These are phyloP conservation scores for Cicer bijugum DNA, from an alignment of 306 rosid species.

Conservation along the genomic window DNA sequence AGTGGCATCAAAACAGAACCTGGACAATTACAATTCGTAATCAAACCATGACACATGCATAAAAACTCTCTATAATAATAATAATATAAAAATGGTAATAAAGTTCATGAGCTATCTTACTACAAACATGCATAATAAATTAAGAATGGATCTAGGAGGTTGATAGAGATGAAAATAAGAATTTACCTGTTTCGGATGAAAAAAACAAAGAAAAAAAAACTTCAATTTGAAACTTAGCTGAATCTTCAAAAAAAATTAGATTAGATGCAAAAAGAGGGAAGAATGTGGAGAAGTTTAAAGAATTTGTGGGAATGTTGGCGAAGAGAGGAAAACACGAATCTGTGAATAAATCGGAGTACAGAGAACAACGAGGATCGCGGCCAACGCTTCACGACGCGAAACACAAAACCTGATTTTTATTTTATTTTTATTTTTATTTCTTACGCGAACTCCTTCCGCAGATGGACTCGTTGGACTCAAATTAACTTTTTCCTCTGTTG, in stretches of 20 bases:
- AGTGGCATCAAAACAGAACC: slow-evolving; percentile 17
- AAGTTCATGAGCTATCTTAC: slow-evolving; percentile 15
- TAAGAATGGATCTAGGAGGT: slow-evolving; percentile 43
- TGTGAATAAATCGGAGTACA: not conserved
- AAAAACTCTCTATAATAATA: not conserved
- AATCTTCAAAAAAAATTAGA: slow-evolving; percentile 17
- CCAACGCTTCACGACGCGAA: slow-evolving; percentile 23
- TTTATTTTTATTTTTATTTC: too few species aligned
- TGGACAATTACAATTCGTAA: not conserved
- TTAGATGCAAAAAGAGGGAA: slow-evolving; percentile 33
- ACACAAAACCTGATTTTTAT: not conserved
- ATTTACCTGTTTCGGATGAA: slow-evolving; percentile 50
- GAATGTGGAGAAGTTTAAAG: slow-evolving; percentile 16
- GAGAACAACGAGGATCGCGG: slow-evolving; percentile 44
- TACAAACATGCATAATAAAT: not conserved
- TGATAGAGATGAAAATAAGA: not conserved
- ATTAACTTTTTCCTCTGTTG: too few species aligned
- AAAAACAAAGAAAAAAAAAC: not conserved
- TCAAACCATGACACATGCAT: slow-evolving; percentile 4
- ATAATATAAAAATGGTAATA: not conserved
- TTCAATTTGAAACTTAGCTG: slow-evolving; percentile 13
- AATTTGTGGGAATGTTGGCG: slow-evolving; percentile 17
- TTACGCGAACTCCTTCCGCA: too few species aligned
- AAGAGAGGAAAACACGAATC: slow-evolving; percentile 21
- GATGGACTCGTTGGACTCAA: too few species aligned